These are phyloP conservation scores for Evansstolkia leycettana DNA, from an alignment of 495 filamentous ascomycete species.

Conservation along the genomic window DNA sequence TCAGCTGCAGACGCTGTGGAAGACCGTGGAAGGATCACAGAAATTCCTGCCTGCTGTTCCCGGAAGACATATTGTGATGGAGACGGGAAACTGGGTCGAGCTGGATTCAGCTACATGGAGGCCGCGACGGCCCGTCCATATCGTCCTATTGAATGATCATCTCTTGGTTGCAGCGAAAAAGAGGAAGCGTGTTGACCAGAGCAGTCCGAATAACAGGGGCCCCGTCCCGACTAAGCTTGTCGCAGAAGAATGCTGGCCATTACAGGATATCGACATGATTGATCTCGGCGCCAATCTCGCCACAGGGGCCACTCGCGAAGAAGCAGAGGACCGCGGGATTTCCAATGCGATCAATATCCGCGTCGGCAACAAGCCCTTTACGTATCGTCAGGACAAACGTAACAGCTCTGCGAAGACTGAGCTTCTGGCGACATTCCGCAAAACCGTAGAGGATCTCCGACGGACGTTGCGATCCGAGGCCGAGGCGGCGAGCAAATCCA, in stretches of 20 bases:
- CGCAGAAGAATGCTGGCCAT: constrained; percentile 87
- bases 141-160: constrained; percentile 92
- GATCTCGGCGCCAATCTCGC: constrained; percentile 61
- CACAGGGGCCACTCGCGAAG: constrained; percentile 42
- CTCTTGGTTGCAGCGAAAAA: constrained; percentile 80
- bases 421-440: constrained; percentile 77
- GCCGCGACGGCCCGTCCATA: constrained; percentile 67
- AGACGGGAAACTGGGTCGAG: constrained; percentile 87
- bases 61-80: constrained; percentile 81
- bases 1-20: constrained; percentile 74
- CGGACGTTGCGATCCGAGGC: constrained; percentile 71
- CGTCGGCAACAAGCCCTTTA: constrained; percentile 83
- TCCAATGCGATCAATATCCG: constrained; percentile 84
- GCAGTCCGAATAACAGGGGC: constrained; percentile 31
- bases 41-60: constrained; percentile 88
- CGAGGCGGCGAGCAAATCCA: constrained; percentile 63
- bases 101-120: constrained; percentile 96
- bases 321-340: constrained; percentile 50
- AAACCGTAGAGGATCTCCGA: constrained; percentile 80
- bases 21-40: constrained; percentile 88
- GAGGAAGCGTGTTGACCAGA: constrained; percentile 73
- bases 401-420: constrained; percentile 63
- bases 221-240: constrained; percentile 67
- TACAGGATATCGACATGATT: constrained; percentile 86
- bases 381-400: constrained; percentile 71